Evolutionary conservation across 257 asterid species (phyloP).

Genomic region (Fraxinus americana): DNA sequence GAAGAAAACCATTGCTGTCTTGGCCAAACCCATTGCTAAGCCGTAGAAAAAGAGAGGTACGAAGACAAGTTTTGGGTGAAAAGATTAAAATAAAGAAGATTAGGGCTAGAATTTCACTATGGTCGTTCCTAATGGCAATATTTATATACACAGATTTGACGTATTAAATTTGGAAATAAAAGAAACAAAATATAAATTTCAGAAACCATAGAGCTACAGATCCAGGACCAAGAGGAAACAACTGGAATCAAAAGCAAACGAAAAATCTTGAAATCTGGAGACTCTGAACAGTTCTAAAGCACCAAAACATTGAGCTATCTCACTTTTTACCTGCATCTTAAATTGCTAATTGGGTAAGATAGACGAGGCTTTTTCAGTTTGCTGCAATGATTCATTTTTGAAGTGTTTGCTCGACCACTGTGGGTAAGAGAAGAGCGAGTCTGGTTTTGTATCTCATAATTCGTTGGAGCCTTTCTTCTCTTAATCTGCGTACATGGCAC

Average conservation of each 20-base stretch:
- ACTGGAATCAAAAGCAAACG: no score
- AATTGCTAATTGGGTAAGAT: background rate
- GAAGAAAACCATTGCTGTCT: background rate
- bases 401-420: conserved; percentile 70
- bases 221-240: no score
- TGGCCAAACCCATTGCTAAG: conserved; percentile 16
- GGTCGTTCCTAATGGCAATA: background rate
- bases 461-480: conserved; percentile 74
- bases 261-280: background rate
- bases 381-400: conserved; percentile 47
- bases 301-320: background rate
- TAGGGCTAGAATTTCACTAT: background rate
- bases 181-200: background rate
- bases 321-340: background rate
- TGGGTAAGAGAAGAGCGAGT: conserved; percentile 79
- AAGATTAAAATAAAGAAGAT: background rate
- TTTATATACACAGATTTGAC: background rate
- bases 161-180: background rate
- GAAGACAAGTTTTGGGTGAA: background rate
- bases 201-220: no score
- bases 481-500: conserved; percentile 53
- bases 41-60: no score
- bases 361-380: conserved; percentile 35
- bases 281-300: background rate
- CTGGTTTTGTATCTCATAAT: conserved; percentile 80